Conservation (phyloP, 441 rosid species). For the Melastoma candidum region DNA sequence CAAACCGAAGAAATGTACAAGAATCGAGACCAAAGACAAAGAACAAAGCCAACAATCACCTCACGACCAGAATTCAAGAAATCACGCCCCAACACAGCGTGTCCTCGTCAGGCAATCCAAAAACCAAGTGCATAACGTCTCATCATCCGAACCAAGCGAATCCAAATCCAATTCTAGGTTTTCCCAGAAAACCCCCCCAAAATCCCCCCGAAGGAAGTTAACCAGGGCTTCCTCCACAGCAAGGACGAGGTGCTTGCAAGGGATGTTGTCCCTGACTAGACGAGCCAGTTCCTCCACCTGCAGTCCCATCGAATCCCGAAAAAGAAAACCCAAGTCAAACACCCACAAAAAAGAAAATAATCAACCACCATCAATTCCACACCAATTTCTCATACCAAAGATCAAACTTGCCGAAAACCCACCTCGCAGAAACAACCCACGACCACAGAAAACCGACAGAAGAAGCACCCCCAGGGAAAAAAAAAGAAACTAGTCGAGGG, state of each 20-base stretch:
- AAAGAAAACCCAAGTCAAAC: neutral
- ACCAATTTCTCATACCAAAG: neutral
- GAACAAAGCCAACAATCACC: neutral
- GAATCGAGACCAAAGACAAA: neutral
- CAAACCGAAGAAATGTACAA: neutral
- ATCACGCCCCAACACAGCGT: no score
- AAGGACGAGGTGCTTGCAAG: slow-evolving; percentile 51
- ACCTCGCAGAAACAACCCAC: neutral
- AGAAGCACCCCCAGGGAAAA: neutral
- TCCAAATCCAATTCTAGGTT: neutral
- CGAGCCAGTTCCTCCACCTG: slow-evolving; percentile 67
- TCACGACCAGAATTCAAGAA: neutral
- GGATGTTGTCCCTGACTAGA: slow-evolving; percentile 55
- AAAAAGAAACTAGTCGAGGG: neutral
- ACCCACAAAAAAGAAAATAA: neutral
- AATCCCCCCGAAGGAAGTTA: slow-evolving; percentile 40
- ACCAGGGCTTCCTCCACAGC: slow-evolving; percentile 56
- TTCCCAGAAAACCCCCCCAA: slow-evolving; percentile 17
- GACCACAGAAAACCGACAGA: neutral
- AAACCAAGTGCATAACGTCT: neutral
- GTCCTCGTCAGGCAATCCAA: neutral
- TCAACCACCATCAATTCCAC: neutral
- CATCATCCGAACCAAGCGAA: neutral
- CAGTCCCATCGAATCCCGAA: neutral
- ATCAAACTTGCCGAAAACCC: neutral